A percentile compares a stretch with the other conserved stretches of the same genome.
phyloP scores from a whole-genome alignment of 768 basidiomycete genomes.

The Mycena polygramma region DNA sequence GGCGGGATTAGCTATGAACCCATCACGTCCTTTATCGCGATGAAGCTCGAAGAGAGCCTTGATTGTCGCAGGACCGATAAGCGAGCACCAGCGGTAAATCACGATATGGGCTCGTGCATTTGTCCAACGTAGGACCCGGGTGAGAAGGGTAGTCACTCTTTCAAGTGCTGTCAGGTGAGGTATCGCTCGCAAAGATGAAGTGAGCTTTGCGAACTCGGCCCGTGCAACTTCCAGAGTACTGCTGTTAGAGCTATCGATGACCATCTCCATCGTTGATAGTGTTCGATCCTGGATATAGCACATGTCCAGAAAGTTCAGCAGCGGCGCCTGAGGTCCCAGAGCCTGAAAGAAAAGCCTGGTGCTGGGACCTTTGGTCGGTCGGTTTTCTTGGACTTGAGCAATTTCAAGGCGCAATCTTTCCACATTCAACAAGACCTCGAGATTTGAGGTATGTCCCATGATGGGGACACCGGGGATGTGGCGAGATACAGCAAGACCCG shows the following conservation, averaged over 20 bases:
- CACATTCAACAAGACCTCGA: background rate
- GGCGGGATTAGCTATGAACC: background rate
- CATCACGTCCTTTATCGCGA: background rate
- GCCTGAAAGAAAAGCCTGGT: background rate
- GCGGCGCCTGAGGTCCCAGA: background rate
- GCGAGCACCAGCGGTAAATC: constrained; percentile 12
- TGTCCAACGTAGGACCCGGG: background rate
- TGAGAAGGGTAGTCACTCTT: background rate
- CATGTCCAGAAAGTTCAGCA: background rate
- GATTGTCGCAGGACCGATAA: background rate
- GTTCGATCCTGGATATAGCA: background rate
- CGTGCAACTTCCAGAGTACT: background rate
- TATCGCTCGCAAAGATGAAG: background rate
- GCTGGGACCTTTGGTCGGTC: background rate
- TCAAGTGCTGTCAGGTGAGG: background rate
- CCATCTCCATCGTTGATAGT: background rate
- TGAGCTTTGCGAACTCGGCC: background rate
- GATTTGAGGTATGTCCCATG: background rate
- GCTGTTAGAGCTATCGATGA: background rate
- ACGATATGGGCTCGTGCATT: constrained; percentile 7
- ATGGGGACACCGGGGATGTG: background rate
- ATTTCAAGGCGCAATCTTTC: background rate
- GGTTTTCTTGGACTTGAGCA: background rate
- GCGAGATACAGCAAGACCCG: background rate
- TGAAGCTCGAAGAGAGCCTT: constrained; percentile 13